Conservation (phyloP, 805 yeast species). For the Debaryomyces maramus region DNA sequence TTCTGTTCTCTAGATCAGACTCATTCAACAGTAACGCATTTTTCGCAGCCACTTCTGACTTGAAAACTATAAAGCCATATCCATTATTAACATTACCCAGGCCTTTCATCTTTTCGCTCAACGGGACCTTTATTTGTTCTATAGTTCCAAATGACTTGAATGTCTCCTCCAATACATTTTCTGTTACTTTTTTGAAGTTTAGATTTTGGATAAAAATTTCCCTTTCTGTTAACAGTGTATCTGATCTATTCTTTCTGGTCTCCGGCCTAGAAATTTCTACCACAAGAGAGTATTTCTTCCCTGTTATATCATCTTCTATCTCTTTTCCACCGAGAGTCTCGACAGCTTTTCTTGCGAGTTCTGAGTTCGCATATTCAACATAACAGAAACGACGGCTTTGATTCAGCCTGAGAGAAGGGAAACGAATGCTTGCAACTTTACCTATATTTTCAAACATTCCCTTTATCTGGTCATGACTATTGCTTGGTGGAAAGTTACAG, state of each 20-base stretch:
- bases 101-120: constrained; percentile 29
- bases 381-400: constrained; percentile 71
- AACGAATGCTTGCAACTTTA: constrained; percentile 49
- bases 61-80: constrained; percentile 62
- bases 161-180: constrained; percentile 34
- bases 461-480: constrained; percentile 37
- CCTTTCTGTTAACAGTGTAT: constrained; percentile 52
- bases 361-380: constrained; percentile 50
- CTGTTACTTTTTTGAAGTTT: constrained; percentile 44
- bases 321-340: constrained; percentile 37
- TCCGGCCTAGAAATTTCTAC: constrained; percentile 65
- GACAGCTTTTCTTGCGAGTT: constrained; percentile 48
- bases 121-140: constrained; percentile 53
- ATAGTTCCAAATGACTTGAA: constrained; percentile 55
- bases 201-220: constrained; percentile 58
- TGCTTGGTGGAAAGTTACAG: constrained; percentile 68
- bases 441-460: constrained; percentile 44
- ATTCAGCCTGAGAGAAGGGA: constrained; percentile 61
- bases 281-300: constrained; percentile 37
- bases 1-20: constrained; percentile 44
- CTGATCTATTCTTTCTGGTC: constrained; percentile 32
- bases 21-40: constrained; percentile 46
- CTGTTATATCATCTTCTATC: constrained; percentile 26
- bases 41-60: constrained; percentile 43
- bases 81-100: constrained; percentile 51